Evolutionary conservation across 2,329 filamentous ascomycete genomes (phyloP).

Genomic region (Tolypocladium inflatum): DNA sequence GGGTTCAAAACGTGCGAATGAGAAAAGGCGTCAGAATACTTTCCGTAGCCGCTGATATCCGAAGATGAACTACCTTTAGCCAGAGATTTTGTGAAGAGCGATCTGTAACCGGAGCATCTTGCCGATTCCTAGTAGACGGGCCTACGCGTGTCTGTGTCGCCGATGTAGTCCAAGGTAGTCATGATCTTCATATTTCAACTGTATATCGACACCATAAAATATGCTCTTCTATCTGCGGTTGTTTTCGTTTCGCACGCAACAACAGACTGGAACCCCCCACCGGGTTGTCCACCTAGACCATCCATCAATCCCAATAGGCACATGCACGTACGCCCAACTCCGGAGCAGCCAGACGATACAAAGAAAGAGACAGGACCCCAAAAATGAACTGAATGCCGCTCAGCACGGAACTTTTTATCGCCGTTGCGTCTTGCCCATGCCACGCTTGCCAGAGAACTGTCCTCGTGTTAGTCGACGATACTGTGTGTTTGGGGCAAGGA

Average conservation of each 20-base stretch:
- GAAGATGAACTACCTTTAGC: neutral
- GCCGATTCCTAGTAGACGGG: neutral
- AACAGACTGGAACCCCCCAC: neutral
- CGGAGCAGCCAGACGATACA: conserved; percentile 14
- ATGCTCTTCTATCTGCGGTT: neutral
- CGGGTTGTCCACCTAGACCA: neutral
- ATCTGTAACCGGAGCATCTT: neutral
- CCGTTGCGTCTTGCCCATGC: conserved; percentile 78
- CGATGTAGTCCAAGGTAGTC: neutral
- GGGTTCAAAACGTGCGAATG: neutral
- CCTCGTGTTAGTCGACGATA: conserved; percentile 19
- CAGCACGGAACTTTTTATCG: conserved; percentile 36
- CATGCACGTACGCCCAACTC: conserved; percentile 17
- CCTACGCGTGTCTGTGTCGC: neutral
- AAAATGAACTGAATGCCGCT: neutral
- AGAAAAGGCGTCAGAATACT: neutral
- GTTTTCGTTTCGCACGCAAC: neutral
- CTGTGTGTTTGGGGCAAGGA: neutral
- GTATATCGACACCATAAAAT: neutral
- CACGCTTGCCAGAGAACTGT: conserved; percentile 84
- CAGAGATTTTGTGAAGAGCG: neutral
- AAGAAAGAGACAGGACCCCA: conserved; percentile 9
- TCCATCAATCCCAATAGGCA: conserved; percentile 1
- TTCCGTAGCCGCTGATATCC: neutral
- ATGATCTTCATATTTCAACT: neutral